Evolutionary conservation across 2,329 filamentous ascomycete species (phyloP), one percentile per base, ranked within the genome.

Genomic region (Aspergillus sp.): DNA sequence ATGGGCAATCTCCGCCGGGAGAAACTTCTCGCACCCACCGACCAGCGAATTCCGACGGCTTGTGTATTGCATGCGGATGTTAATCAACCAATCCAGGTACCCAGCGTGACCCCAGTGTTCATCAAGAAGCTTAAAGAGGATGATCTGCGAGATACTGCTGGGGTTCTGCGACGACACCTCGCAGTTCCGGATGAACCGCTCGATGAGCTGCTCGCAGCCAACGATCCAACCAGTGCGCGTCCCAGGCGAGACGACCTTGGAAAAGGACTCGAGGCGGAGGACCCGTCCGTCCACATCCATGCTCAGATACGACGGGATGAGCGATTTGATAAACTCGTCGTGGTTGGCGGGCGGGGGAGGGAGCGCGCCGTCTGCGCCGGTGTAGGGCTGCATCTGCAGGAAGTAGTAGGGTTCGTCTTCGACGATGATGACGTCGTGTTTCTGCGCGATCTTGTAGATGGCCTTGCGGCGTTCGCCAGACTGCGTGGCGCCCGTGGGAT

Each of bases 351-450:
- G 83, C 0, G 79, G 73, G 5, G 80, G 77, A 3, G 73, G 68
- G 1, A 73, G 67, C 0, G 76, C 66, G 10, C 73, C 67, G 52
- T 75, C 66, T 30, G 74, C 69, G 9, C 79, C 76, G 1, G 76
- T 76, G 68, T 89, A 91, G 0, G 84, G 81, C 57, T 86, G 81
- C 80, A 83, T 83, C 61, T 95, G 90, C 33, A 95, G 75, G 71
- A 91, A 95, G 70, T 94, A 95, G 71, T 95, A 95, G 1, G 90
- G 90, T 64, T 95, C 90, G 63, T 95, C 90, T 71, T 96, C 90
- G 56, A 95, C 72, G 61, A 96, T 90, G 70, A 80, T 85, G 36
- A 95, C 61, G 61, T 95, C 86, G 66, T 95, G 88, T 70, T 88
- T 88, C 63, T 85, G 83, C 30, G 84, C 86, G 9, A 94, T 77